Conservation (phyloP, 148 eudicot genomes). For the Camellia sinensis region DNA sequence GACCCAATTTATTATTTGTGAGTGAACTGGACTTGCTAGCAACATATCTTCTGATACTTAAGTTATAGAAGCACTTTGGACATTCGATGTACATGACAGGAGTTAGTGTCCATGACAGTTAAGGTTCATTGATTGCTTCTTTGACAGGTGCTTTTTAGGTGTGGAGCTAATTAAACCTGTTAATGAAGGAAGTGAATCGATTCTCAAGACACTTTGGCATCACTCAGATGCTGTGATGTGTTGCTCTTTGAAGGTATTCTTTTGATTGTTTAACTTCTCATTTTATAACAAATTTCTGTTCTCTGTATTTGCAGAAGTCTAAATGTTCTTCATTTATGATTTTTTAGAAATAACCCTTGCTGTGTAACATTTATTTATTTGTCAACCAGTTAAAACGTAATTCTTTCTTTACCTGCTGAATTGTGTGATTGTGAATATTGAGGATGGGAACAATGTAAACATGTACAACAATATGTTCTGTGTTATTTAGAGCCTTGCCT, state of each 20-base stretch:
- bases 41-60: not conserved
- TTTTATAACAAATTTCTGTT: not conserved
- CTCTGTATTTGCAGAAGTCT: not conserved
- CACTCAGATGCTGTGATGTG: constrained; percentile 63
- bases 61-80: constrained; percentile 36
- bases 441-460: not conserved
- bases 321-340: not conserved
- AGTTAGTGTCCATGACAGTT: not conserved
- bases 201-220: constrained; percentile 48
- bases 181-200: constrained; percentile 40
- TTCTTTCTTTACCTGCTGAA: constrained; percentile 4
- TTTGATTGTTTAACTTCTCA: not conserved
- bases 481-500: too few species aligned
- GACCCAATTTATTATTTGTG: not conserved
- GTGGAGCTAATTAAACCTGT: constrained; percentile 48
- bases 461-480: too few species aligned
- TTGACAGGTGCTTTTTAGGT: constrained; percentile 52
- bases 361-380: not conserved
- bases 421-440: not conserved
- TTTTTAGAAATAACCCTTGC: not conserved
- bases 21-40: not conserved
- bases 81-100: not conserved
- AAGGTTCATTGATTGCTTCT: not conserved
- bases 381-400: not conserved
- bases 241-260: constrained; percentile 59